These are phyloP conservation scores for Penicillium tannophilum DNA, from an alignment of 495 filamentous ascomycete species.

Conservation along the genomic window DNA sequence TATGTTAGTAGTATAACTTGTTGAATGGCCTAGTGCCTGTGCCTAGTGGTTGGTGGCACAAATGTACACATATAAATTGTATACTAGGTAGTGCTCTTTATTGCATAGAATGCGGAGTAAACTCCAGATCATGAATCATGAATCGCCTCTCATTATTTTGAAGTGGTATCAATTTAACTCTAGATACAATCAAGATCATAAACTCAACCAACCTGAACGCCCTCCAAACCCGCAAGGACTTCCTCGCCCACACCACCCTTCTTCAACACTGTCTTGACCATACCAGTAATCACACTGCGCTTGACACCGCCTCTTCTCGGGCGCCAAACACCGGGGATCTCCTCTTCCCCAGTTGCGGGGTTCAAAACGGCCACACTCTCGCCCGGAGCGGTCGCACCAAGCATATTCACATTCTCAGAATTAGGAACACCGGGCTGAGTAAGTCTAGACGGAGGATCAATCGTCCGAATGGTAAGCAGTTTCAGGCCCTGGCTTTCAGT, in stretches of 20 bases:
- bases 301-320: constrained; percentile 75
- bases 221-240: constrained; percentile 76
- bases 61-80: constrained; percentile 2
- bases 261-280: constrained; percentile 67
- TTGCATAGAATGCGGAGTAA: neutral
- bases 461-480: constrained; percentile 63
- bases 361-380: constrained; percentile 31
- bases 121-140: constrained; percentile 18
- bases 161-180: constrained; percentile 12
- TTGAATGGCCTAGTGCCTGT: neutral
- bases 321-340: constrained; percentile 74
- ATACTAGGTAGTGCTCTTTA: neutral
- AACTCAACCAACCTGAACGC: constrained; percentile 37
- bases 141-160: constrained; percentile 19
- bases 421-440: constrained; percentile 71
- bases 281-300: constrained; percentile 63
- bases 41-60: neutral
- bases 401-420: constrained; percentile 65
- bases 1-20: neutral
- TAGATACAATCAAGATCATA: constrained; percentile 1
- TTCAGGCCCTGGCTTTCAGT: constrained; percentile 39
- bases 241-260: constrained; percentile 81
- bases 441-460: constrained; percentile 72
- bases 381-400: constrained; percentile 37
- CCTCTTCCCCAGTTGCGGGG: constrained; percentile 47